Base-by-base conservation (phyloP, 2,329 filamentous ascomycete species). In the Penicillium sumatraense region DNA sequence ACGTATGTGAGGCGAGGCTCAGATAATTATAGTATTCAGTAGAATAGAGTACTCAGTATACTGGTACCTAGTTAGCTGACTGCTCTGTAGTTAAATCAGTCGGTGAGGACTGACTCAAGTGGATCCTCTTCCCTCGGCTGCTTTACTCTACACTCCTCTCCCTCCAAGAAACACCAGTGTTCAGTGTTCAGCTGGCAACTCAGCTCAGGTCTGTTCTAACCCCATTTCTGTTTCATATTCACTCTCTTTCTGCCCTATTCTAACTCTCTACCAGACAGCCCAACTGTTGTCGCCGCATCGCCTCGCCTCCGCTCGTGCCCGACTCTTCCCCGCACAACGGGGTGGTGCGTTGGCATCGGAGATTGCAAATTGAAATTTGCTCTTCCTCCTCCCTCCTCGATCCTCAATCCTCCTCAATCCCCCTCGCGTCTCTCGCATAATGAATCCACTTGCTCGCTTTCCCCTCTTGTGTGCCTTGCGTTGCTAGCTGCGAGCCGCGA, bases 391-490 rank as follows among this genome's bases (percentile, higher is more conserved):
- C 49, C 51, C 62, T 54, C 53, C 51, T 53, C 29, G 29, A 31
- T 10, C 16, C 38, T n/a, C n/a, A n/a, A n/a, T n/a, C n/a, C n/a
- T n/a, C n/a, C n/a, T 41, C 46, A 31, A 44, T 11, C 49, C 58
- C 63, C 62, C 57, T 57, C 63, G 63, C 63, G 59, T 55, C 49
- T 65, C 62, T 62, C 70, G 64, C 72, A 74, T 68, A 45, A 75
- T 75, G 72, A 68, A 68, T 67, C 63, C 59, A 57, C 60, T 64
- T 58, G 68, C 54, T 53, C 26, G 56, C 59, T 64, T 55, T 66
- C 53, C 58, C 66, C 60, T 53, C 61, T 54, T 47, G 57, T 59
- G 60, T 61, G 49, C 61, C 64, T 67, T 68, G 63, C 62, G 51
- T 68, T 61, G 50, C 47, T 70, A 69, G 61, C 49, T 42, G 36